A percentile compares a stretch with the other conserved stretches of the same genome.
Conservation (phyloP, 306 rosid genomes). For the Cucurbita ficifolia region DNA sequence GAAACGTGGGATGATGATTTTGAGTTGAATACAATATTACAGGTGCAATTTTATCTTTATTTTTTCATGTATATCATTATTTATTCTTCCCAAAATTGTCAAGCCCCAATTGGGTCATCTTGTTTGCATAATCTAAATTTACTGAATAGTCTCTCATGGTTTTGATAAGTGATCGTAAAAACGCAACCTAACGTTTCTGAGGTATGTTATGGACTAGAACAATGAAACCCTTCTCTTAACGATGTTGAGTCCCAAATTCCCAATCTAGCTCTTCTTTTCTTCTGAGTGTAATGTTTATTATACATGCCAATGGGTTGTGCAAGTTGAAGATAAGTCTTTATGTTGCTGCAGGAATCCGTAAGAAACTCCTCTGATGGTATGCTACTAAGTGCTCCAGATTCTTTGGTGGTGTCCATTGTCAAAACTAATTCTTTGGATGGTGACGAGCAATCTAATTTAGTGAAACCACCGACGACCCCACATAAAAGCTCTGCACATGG, state of each 20-base stretch:
- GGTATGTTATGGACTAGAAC: neutral
- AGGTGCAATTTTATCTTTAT: constrained; percentile 32
- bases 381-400: constrained; percentile 83
- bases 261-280: neutral
- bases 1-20: constrained; percentile 96
- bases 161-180: neutral
- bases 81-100: neutral
- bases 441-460: constrained; percentile 39
- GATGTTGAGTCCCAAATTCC: neutral
- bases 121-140: neutral
- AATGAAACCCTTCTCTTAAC: no score
- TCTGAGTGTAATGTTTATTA: neutral
- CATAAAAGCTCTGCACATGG: constrained; percentile 31
- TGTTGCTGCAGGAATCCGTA: constrained; percentile 66
- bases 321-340: neutral
- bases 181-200: neutral
- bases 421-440: constrained; percentile 31
- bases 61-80: neutral
- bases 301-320: neutral
- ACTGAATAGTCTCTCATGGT: neutral
- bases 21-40: constrained; percentile 79
- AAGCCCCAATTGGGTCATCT: neutral
- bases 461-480: constrained; percentile 35
- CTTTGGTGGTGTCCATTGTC: constrained; percentile 57
- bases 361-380: constrained; percentile 79